These are phyloP conservation scores for Paraphoma sp. DNA, from an alignment of 2,329 filamentous ascomycete species.

Conservation along the genomic window DNA sequence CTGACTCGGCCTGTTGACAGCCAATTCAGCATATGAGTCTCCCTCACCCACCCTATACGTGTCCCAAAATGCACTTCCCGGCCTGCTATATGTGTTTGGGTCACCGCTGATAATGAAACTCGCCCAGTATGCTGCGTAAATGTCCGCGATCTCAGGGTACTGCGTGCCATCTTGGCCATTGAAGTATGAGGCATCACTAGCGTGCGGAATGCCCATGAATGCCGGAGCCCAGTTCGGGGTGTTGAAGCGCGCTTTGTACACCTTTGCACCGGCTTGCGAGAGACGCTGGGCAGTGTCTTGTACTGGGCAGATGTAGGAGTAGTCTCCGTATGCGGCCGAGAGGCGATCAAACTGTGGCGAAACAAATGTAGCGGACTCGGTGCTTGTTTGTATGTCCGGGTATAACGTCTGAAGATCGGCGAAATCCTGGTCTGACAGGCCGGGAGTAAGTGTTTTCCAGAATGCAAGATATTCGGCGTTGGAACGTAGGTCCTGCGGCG, in stretches of 20 bases:
- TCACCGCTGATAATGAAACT: constrained; percentile 45
- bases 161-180: constrained; percentile 34
- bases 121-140: constrained; percentile 45
- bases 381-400: constrained; percentile 33
- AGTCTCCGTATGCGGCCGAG: constrained; percentile 50
- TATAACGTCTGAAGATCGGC: constrained; percentile 35
- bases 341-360: constrained; percentile 55
- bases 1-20: constrained; percentile 27
- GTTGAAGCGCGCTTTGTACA: constrained; percentile 47
- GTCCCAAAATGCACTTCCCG: constrained; percentile 37
- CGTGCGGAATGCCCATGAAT: constrained; percentile 43
- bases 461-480: constrained; percentile 45
- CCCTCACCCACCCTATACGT: constrained; percentile 25
- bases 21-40: constrained; percentile 17
- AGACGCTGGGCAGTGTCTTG: constrained; percentile 39
- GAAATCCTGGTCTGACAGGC: constrained; percentile 36
- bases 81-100: constrained; percentile 36
- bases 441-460: constrained; percentile 37
- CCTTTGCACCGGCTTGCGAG: constrained; percentile 26
- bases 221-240: constrained; percentile 36
- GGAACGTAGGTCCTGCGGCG: constrained; percentile 41
- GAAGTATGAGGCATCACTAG: constrained; percentile 38
- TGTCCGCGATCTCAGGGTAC: constrained; percentile 36
- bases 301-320: constrained; percentile 45
- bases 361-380: constrained; percentile 48